Evolutionary conservation across 345 rosid species (phyloP), one percentile per base, ranked within the genome.

Genomic region (Camelina sativa): DNA sequence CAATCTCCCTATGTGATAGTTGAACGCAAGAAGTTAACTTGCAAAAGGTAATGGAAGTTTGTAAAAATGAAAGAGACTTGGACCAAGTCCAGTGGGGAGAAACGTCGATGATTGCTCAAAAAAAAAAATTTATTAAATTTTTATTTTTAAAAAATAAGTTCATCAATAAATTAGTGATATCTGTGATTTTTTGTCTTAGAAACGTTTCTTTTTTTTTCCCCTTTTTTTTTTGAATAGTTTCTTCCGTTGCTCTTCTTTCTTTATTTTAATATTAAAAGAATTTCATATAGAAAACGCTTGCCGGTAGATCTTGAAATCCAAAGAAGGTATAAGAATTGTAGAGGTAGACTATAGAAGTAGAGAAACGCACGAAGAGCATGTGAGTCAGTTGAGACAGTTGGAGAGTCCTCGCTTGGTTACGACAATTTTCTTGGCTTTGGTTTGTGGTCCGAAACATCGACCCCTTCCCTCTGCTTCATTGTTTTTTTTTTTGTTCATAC

Each of bases 371-470:
- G 50, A 22, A 35, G 65, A 37, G 46, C 76, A 71, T 77, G 72
- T 71, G 71, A 48, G 30, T 58, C 62, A 47, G 76, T 77, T 71
- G 72, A 64, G 16, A 59, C 81, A 72, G 77, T 78, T 78, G 73
- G 47, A 77, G 58, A 67, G 68, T 71, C 72, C 25, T 25, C 15
- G 38, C 65, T 76, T 35, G 65, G 38, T 69, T 57, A 47, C 71
- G 32, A 69, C 71, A 46, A 22, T 12, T 63, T 32, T 77, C 63
- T 66, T 66, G 57, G 76, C 58, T 25, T 65, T 16, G 8, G 63
- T 52, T 77, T 71, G 76, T 71, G 80, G 76, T 77, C 73, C 76
- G 80, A 72, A 70, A 63, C 80, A 71, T 77, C 66, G 80, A 71
- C 80, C 80, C 80, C 54, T 55, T 65, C 55, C 67, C 76, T 70